A percentile compares a stretch with the other conserved stretches of the same genome.
phyloP scores from a whole-genome alignment of 164 flowering plant genomes.

The Dillenia turbinata region DNA sequence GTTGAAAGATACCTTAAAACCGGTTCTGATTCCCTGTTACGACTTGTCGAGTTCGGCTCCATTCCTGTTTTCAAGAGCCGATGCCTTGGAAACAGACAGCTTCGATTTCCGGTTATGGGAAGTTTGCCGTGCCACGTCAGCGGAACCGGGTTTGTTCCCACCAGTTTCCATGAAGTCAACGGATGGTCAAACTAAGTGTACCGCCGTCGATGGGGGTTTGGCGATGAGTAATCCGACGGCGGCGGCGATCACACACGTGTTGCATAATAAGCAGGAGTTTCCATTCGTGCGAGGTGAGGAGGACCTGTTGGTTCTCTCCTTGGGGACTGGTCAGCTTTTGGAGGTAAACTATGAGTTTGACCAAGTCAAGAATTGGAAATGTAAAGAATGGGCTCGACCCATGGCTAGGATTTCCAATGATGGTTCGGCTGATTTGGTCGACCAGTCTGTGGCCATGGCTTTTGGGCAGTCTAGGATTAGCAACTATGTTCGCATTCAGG shows the following conservation, averaged over 20 bases:
- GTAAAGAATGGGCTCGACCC: constrained; percentile 80
- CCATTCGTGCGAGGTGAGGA: constrained; percentile 93
- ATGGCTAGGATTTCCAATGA: constrained; percentile 76
- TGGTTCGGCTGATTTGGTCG: constrained; percentile 79
- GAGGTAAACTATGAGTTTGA: constrained; percentile 60
- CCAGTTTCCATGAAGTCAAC: constrained; percentile 68
- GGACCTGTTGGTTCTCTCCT: constrained; percentile 77
- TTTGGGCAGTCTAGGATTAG: constrained; percentile 65
- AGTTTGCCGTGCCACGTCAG: constrained; percentile 86
- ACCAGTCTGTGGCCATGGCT: constrained; percentile 88
- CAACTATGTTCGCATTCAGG: constrained; percentile 90
- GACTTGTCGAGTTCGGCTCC: constrained; percentile 89
- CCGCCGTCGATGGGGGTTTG: constrained; percentile 81
- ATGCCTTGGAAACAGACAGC: constrained; percentile 79
- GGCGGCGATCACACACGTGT: constrained; percentile 96
- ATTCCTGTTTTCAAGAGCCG: constrained; percentile 87
- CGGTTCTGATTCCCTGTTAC: constrained; percentile 88
- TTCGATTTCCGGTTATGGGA: constrained; percentile 85
- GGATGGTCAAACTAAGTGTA: constrained; percentile 62
- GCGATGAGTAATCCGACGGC: constrained; percentile 92
- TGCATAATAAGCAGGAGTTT: constrained; percentile 95
- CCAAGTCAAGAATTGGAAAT: constrained; percentile 64
- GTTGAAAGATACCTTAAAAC: constrained; percentile 78
- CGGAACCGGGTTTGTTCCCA: constrained; percentile 60
- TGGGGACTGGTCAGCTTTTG: constrained; percentile 67